Percentiles rank a stretch among this genome's conserved stretches.
These are phyloP conservation scores for Mycena alexandri DNA, from an alignment of 768 basidiomycete genomes.

Conservation along the genomic window DNA sequence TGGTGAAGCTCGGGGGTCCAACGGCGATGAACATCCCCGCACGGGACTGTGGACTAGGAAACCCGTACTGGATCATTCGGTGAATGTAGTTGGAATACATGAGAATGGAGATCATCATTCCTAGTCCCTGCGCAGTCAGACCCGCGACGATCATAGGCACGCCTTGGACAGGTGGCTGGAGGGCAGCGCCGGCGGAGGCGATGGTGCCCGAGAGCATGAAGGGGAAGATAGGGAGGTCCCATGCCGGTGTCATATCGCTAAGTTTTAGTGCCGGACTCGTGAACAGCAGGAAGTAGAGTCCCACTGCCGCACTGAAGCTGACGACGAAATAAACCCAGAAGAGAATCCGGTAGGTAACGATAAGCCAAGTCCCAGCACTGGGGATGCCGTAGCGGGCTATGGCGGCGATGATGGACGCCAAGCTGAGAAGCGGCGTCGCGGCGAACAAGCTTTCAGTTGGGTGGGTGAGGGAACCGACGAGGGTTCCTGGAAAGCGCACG, in stretches of 20 bases:
- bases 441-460: conserved; percentile 13
- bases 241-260: conserved; percentile 13
- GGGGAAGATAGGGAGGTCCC: conserved; percentile 19
- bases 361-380: not conserved
- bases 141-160: not conserved
- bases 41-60: not conserved
- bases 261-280: conserved; percentile 18
- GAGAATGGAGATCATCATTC: not conserved
- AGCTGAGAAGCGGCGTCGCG: conserved; percentile 1
- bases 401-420: conserved; percentile 6
- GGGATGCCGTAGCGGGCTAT: conserved; percentile 17
- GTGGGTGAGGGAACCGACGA: conserved; percentile 4
- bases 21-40: conserved; percentile 10
- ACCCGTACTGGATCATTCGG: conserved; percentile 1
- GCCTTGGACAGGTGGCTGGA: not conserved
- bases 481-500: conserved; percentile 9
- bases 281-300: conserved; percentile 17
- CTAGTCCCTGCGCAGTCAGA: not conserved
- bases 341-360: conserved; percentile 1
- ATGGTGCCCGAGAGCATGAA: conserved; percentile 20
- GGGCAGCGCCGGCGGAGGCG: conserved; percentile 8
- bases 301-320: conserved; percentile 6
- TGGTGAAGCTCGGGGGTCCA: not conserved
- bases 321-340: conserved; percentile 18
- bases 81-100: conserved; percentile 3